Evolutionary conservation across 2,329 filamentous ascomycete genomes (phyloP).

Genomic region (Colletotrichum tanaceti): DNA sequence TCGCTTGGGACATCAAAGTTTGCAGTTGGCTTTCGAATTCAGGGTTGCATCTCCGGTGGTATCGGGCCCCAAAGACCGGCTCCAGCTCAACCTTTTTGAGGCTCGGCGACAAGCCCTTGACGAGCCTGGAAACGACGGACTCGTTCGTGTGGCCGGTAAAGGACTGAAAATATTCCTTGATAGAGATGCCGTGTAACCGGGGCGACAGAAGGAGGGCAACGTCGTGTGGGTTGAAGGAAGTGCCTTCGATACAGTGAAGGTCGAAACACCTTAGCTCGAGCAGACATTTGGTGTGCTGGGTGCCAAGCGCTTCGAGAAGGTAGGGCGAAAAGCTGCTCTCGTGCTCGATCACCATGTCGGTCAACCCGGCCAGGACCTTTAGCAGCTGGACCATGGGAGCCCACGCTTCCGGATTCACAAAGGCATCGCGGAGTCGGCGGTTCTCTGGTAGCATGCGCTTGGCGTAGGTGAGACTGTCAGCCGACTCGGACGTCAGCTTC

Average conservation of each 20-base stretch:
- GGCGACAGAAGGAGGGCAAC: constrained; percentile 1
- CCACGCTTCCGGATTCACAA: constrained; percentile 8
- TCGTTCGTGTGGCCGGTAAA: constrained; percentile 16
- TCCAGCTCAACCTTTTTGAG: constrained; percentile 10
- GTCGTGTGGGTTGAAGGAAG: constrained; percentile 3
- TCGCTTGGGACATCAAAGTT: not conserved
- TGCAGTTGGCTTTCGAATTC: constrained; percentile 18
- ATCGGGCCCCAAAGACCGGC: constrained; percentile 6
- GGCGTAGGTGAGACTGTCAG: not conserved
- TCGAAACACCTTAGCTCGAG: constrained; percentile 7
- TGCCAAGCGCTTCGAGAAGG: constrained; percentile 7
- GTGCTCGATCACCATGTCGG: constrained; percentile 10
- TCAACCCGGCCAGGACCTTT: not conserved
- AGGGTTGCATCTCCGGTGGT: constrained; percentile 3
- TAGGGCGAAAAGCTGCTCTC: constrained; percentile 13
- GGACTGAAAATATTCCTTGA: constrained; percentile 23
- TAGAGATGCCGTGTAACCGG: constrained; percentile 6
- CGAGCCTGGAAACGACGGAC: not conserved
- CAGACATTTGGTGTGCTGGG: constrained; percentile 1
- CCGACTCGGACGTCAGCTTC: not conserved
- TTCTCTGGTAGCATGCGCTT: constrained; percentile 2
- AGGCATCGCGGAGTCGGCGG: constrained; percentile 18
- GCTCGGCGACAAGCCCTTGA: constrained; percentile 6
- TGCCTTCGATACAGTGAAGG: not conserved
- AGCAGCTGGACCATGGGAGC: constrained; percentile 11